A percentile compares a stretch with the other conserved stretches of the same genome.
These are phyloP conservation scores for Cladobotryum mycophilum DNA, from an alignment of 2,329 filamentous ascomycete species.

Conservation along the genomic window DNA sequence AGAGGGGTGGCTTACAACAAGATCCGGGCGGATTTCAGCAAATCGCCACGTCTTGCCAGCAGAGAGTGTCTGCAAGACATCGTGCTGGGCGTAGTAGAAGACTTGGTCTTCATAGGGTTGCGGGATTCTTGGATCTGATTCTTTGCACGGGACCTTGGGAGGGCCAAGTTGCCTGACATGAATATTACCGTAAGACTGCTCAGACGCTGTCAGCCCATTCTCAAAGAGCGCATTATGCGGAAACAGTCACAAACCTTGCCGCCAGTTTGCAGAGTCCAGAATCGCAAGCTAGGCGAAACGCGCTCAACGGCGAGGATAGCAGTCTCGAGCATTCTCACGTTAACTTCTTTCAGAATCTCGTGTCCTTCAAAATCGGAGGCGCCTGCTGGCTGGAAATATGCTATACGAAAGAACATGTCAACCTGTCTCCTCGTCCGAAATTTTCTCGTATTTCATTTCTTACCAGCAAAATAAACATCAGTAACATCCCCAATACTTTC, in stretches of 20 bases:
- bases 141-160: conserved; percentile 6
- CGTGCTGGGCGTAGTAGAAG: conserved; percentile 7
- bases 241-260: conserved; percentile 2
- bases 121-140: conserved; percentile 6
- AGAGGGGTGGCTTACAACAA: background rate
- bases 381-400: conserved; percentile 7
- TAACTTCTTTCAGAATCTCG: conserved; percentile 6
- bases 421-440: no score
- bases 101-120: conserved; percentile 8
- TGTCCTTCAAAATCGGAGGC: conserved; percentile 4
- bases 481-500: conserved; percentile 5
- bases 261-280: conserved; percentile 8
- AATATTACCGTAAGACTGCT: conserved; percentile 3
- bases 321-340: conserved; percentile 5
- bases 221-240: no score
- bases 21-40: conserved; percentile 8
- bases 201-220: background rate
- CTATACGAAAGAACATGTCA: background rate
- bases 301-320: conserved; percentile 5
- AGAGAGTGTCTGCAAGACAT: background rate
- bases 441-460: background rate
- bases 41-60: conserved; percentile 7
- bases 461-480: conserved; percentile 9
- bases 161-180: conserved; percentile 6
- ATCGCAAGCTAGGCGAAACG: background rate